Percentiles rank a stretch among this genome's conserved stretches.
phyloP scores from a whole-genome alignment of 176 grass and related monocot species.

The Dendrocalamus sinicus region DNA sequence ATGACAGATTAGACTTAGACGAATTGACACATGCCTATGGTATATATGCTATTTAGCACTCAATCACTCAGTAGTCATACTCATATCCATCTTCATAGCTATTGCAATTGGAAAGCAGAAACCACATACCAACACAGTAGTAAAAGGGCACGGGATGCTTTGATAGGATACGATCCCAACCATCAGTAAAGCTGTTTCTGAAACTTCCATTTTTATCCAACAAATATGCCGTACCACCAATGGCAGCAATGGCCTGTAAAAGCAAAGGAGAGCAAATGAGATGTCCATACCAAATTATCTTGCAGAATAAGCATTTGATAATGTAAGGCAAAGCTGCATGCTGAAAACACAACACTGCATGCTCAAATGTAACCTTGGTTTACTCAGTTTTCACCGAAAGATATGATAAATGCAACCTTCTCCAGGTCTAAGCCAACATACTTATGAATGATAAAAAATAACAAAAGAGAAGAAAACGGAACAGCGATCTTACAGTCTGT shows the following conservation, averaged over 20 bases:
- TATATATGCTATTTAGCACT: background rate
- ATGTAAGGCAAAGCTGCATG: background rate
- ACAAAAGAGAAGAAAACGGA: background rate
- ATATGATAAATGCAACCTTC: background rate
- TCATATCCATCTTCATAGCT: background rate
- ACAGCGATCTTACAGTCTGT: conserved; percentile 65
- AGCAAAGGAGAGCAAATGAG: background rate
- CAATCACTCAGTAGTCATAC: background rate
- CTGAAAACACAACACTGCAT: background rate
- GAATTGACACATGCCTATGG: background rate
- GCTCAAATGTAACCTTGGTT: background rate
- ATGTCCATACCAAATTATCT: background rate
- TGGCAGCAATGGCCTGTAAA: conserved; percentile 61
- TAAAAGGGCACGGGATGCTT: conserved; percentile 89
- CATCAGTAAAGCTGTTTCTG: conserved; percentile 77
- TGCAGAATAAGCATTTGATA: conserved; percentile 21
- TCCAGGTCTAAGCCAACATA: background rate
- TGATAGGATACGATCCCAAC: conserved; percentile 80
- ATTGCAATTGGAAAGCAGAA: conserved; percentile 12
- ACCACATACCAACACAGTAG: conserved; percentile 70
- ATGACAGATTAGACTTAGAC: background rate
- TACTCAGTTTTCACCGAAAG: background rate
- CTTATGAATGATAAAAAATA: conserved; percentile 24
- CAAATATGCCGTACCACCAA: conserved; percentile 72
- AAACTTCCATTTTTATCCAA: conserved; percentile 79